phyloP scores from a whole-genome alignment of 495 filamentous ascomycete genomes.

The Cudoniella acicularis region DNA sequence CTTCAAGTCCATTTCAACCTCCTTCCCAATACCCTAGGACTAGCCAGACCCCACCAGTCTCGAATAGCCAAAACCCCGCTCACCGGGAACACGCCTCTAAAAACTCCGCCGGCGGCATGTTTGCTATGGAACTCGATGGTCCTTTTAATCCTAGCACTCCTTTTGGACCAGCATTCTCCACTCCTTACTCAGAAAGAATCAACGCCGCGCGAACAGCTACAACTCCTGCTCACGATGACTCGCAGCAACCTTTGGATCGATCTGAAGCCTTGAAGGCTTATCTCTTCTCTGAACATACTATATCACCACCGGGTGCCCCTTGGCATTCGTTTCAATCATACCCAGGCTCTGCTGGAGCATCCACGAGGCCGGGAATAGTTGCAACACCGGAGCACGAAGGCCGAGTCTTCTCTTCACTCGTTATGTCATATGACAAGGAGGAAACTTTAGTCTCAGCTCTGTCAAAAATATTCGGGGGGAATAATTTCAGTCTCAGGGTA shows the following conservation, averaged over 20 bases:
- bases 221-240: neutral
- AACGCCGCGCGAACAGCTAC: conserved; percentile 42
- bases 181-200: conserved; percentile 63
- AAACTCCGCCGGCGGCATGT: conserved; percentile 50
- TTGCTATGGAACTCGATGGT: conserved; percentile 64
- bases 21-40: conserved; percentile 28
- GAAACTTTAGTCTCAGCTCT: no score
- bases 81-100: conserved; percentile 31
- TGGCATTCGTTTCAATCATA: no score
- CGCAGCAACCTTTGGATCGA: conserved; percentile 14
- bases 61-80: conserved; percentile 21
- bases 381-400: no score
- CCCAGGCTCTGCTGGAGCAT: no score
- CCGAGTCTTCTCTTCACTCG: no score
- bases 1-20: conserved; percentile 34
- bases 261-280: conserved; percentile 38
- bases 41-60: conserved; percentile 26
- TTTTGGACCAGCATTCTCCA: conserved; percentile 63
- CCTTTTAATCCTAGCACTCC: conserved; percentile 37
- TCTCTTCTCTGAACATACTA: conserved; percentile 30
- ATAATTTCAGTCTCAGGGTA: no score
- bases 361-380: no score
- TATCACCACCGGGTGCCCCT: neutral
- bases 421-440: no score
- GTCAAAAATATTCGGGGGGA: no score